phyloP scores from a whole-genome alignment of 1,284 basidiomycete genomes.

The Marasmius oreades region DNA sequence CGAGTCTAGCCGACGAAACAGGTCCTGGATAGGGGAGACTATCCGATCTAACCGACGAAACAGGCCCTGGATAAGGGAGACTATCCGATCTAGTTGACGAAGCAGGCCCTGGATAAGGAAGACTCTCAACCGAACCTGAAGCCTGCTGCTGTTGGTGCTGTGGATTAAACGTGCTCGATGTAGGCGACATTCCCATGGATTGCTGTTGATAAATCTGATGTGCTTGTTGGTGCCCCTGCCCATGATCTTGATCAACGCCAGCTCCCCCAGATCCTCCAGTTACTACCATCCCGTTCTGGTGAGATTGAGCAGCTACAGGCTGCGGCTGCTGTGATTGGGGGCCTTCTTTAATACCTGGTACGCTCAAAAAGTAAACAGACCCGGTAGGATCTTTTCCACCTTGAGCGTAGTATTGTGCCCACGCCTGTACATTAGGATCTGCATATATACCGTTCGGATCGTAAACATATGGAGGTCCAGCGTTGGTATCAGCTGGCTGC shows the following conservation, averaged over 20 bases:
- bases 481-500: constrained; percentile 6
- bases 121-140: not conserved
- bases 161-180: not conserved
- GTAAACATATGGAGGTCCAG: constrained; percentile 66
- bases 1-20: not conserved
- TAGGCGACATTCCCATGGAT: not conserved
- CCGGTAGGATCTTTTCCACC: constrained; percentile 69
- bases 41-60: not conserved
- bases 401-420: constrained; percentile 77
- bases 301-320: constrained; percentile 8
- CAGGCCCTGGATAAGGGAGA: not conserved
- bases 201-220: not conserved
- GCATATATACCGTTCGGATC: constrained; percentile 62
- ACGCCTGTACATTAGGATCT: constrained; percentile 74
- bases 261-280: not conserved
- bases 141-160: not conserved
- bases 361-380: constrained; percentile 69
- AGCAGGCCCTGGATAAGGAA: not conserved
- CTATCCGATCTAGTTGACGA: not conserved
- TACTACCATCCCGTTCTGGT: not conserved
- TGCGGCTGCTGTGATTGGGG: constrained; percentile 13
- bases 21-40: not conserved
- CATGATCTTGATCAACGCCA: not conserved
- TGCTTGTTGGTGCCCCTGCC: not conserved
- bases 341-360: constrained; percentile 63